Percentiles rank a stretch among this genome's conserved stretches.
These are phyloP conservation scores for Periconia digitata DNA, from an alignment of 2,329 filamentous ascomycete genomes.

Conservation along the genomic window DNA sequence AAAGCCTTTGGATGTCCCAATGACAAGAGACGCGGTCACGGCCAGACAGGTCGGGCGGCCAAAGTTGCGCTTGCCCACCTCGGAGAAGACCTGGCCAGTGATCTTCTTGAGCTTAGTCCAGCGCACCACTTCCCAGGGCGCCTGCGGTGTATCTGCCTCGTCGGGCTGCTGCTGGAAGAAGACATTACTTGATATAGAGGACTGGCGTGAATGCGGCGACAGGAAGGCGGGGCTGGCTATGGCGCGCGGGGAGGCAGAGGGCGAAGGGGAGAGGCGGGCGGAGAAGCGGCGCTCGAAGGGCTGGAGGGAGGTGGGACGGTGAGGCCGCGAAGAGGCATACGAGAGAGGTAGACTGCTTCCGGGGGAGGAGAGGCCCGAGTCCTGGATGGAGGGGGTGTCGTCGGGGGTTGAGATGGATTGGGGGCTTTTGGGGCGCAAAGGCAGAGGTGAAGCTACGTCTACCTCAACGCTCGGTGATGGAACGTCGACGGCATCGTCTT, in stretches of 20 bases:
- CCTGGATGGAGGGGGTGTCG: slow-evolving; percentile 78
- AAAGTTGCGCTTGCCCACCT: slow-evolving; percentile 88
- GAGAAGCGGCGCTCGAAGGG: slow-evolving; percentile 96
- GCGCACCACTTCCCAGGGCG: slow-evolving; percentile 94
- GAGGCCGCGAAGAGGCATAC: slow-evolving; percentile 68
- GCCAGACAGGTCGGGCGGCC: slow-evolving; percentile 87
- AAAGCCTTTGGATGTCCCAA: slow-evolving; percentile 93
- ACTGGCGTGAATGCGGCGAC: slow-evolving; percentile 75
- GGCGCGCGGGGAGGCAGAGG: slow-evolving; percentile 64
- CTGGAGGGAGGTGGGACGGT: slow-evolving; percentile 79
- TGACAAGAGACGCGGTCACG: slow-evolving; percentile 82
- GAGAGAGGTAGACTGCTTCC: slow-evolving; percentile 73
- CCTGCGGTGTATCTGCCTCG: slow-evolving; percentile 66
- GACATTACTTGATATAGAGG: slow-evolving; percentile 73
- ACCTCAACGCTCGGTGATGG: not conserved
- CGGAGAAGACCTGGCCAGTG: slow-evolving; percentile 86
- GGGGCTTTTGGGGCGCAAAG: slow-evolving; percentile 67
- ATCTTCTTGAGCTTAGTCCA: slow-evolving; percentile 95
- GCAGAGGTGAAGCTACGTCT: slow-evolving; percentile 7
- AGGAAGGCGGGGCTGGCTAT: slow-evolving; percentile 74
- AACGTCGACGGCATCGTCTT: not conserved
- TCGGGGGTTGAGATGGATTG: slow-evolving; percentile 76
- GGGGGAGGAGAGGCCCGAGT: slow-evolving; percentile 61
- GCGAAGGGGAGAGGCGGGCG: slow-evolving; percentile 73
- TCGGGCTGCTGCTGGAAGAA: slow-evolving; percentile 60